Evolutionary conservation across 2,329 filamentous ascomycete species (phyloP), one percentile per base, ranked within the genome.

Genomic region (Fusarium piperis): DNA sequence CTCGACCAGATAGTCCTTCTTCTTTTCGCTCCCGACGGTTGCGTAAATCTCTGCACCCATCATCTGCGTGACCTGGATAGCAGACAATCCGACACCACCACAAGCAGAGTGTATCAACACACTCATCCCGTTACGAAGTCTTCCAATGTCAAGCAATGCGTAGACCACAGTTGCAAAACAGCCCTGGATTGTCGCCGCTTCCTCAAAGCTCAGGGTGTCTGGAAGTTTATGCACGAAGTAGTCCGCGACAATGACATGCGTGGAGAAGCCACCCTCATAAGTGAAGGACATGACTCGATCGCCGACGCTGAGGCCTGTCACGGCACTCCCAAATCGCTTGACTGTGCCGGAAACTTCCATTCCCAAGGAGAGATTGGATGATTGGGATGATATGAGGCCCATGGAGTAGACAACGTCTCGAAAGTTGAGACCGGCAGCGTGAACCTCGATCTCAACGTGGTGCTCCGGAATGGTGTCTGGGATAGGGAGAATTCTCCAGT

Each of bases 81-180:
- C 79, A 2, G 78, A 74, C 15, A 78, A 75, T 0, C 81, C 81
- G 0, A 79, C 70, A 2, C 75, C 78, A 2, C 80, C 79, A 1
- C 74, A 71, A 2, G 76, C 81, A 1, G 76, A 67, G 57, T 83
- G 82, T 4, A 83, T 79, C 3, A 83, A 67, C 1, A 83, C 72
- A 1, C 62, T 74, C 33, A 79, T 78, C 3, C 80, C 81, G 1
- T 77, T 76, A 5, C 70, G 53, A 0, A 86, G 71, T 0, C 79
- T 74, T 2, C 59, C 76, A 1, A 72, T 23, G 13, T 68, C 59
- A 6, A 71, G 28, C 1, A 77, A 38, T 2, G 68, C 63, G 4
- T 74, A 65, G 12, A 69, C 74, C 0, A 79, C 81, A 0, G 83
- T 84, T 2, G 69, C 51, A 36, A 71, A 81, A 0, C 78, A 76